Evolutionary conservation across 31 red algal species (phyloP).

Genomic region (Asparagopsis taxiformis): DNA sequence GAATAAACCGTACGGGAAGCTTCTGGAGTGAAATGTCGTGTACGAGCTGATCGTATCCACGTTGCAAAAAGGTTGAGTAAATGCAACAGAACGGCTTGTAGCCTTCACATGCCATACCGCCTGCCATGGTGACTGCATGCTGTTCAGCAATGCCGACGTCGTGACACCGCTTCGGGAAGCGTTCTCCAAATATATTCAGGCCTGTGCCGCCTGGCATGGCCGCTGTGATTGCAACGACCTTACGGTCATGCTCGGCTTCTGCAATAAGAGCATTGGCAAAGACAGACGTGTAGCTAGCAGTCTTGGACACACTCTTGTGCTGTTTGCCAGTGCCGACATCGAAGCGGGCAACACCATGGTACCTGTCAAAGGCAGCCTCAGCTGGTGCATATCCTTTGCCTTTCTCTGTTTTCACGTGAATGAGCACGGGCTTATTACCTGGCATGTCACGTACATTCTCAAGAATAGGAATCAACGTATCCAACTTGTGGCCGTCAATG

Average conservation of each 20-base stretch:
- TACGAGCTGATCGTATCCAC: constrained; percentile 94
- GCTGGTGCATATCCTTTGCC: constrained; percentile 94
- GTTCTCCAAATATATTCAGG: constrained; percentile 86
- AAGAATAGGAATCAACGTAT: constrained; percentile 75
- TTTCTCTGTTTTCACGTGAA: constrained; percentile 94
- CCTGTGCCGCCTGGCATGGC: constrained; percentile 98
- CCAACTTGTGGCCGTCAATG: constrained; percentile 90
- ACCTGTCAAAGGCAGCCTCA: constrained; percentile 91
- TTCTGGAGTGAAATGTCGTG: constrained; percentile 92
- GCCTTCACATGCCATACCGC: constrained; percentile 87
- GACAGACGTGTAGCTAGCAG: constrained; percentile 79
- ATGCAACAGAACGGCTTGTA: constrained; percentile 97
- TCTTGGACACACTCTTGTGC: constrained; percentile 50
- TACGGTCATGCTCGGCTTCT: constrained; percentile 83
- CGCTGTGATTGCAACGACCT: constrained; percentile 92
- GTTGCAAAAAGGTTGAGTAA: constrained; percentile 96
- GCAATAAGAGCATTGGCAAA: constrained; percentile 92
- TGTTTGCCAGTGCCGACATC: constrained; percentile 87
- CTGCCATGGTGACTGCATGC: constrained; percentile 96
- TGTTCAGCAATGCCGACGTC: constrained; percentile 98
- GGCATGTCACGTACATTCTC: constrained; percentile 92
- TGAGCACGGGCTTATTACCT: constrained; percentile 90
- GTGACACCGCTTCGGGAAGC: constrained; percentile 77
- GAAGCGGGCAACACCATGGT: constrained; percentile 93
- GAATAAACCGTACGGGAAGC: constrained; percentile 90